Base-by-base conservation (phyloP, 306 rosid genomes). In the Dryas alaskensis region DNA sequence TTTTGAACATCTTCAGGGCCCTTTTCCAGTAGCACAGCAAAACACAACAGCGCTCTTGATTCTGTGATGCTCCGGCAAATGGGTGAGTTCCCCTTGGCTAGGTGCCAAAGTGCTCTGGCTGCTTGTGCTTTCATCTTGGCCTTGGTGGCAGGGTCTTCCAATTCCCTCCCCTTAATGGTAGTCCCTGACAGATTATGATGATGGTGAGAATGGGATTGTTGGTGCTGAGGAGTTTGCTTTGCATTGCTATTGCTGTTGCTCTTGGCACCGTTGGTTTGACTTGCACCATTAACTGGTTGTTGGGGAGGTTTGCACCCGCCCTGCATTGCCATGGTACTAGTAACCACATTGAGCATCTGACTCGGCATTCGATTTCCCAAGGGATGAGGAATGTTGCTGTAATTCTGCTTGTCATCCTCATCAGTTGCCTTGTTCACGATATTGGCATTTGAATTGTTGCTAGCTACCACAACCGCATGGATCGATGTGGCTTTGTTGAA, bases 1-100 rank as follows among this genome's bases (percentile, higher is more conserved):
- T 70, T 83, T 72, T 87, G 87, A 57, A 89, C 99, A 9, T 84
- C 87, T 69, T 86, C 83, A 0, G 85, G 78, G 16, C 99, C 99
- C 52, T 87, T 92, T 79, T 94, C 97, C 17, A 94, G 84, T 6
- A 94, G 83, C 59, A 92, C 91, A 0, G 99, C 97, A 47, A 94
- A 94, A 58, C 99, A 94, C 46, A 94, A 64, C 65, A 94, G 78
- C 1, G 97, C 98, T 73, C 96, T 87, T 9, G 98, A 94, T 59
- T 94, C 98, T 0, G 97, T 94, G 57, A 94, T 92, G 76, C 83
- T 92, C 3, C 89, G 96, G 77, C 98, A 91, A 68, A 88, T 89
- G 12, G 87, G 48, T 0, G 92, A 81, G 70, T 94, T 94, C 7
- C 82, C 95, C 73, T 74, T 87, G 4, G 96, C 87, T n/a, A 94